These are phyloP conservation scores for Yamadazyma buinensis DNA, from an alignment of 1,139 yeast species.

Conservation along the genomic window DNA sequence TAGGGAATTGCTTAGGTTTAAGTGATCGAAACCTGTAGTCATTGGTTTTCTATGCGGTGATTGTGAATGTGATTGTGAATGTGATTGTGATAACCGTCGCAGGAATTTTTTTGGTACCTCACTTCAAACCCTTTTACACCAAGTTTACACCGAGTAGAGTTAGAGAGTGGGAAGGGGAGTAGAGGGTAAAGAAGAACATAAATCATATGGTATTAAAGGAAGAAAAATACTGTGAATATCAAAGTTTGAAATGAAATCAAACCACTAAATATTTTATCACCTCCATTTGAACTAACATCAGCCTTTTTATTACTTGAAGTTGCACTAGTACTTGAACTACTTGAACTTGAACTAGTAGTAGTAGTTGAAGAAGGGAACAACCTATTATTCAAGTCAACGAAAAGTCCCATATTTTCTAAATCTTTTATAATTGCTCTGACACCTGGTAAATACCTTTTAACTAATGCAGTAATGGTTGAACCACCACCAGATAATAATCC, in stretches of 20 bases:
- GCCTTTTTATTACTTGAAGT: slow-evolving; percentile 8
- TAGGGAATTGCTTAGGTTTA: slow-evolving; percentile 2
- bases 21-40: too few relatives aligned
- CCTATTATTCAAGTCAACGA: slow-evolving; percentile 34
- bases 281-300: slow-evolving; percentile 7
- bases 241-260: slow-evolving; percentile 11
- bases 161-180: background rate
- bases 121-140: too few relatives aligned
- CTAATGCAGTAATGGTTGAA: slow-evolving; percentile 12
- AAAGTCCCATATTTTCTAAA: slow-evolving; percentile 38
- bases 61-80: too few relatives aligned
- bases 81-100: too few relatives aligned
- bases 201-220: slow-evolving; percentile 7
- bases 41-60: too few relatives aligned
- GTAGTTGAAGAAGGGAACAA: slow-evolving; percentile 32
- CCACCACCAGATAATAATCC: slow-evolving; percentile 20
- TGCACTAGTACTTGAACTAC: background rate
- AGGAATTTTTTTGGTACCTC: too few relatives aligned
- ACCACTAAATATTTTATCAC: slow-evolving; percentile 6
- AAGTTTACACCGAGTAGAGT: background rate
- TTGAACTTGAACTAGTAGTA: slow-evolving; percentile 6
- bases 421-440: slow-evolving; percentile 27
- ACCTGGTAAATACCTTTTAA: slow-evolving; percentile 28
- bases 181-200: background rate
- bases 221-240: slow-evolving; percentile 9